phyloP scores from a whole-genome alignment of 2,329 filamentous ascomycete genomes.

The Polytolypa hystricis region DNA sequence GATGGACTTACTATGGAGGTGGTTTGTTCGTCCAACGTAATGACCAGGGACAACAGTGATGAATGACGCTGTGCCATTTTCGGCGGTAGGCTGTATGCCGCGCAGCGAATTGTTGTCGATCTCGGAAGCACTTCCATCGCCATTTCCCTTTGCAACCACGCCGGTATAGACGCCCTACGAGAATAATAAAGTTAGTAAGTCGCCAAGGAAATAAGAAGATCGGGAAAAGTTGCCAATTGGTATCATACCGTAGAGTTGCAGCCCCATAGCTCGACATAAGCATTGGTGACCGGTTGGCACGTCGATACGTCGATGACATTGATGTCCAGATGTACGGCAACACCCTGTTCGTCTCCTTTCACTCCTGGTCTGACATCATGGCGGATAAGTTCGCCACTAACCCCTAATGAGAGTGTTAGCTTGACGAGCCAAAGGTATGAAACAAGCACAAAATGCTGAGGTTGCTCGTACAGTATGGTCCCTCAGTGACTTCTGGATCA shows the following conservation, averaged over 20 bases:
- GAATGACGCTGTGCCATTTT: slow-evolving; percentile 2
- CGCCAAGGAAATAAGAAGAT: background rate
- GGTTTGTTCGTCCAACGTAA: slow-evolving; percentile 4
- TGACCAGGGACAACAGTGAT: slow-evolving; percentile 4
- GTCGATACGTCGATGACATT: slow-evolving; percentile 31
- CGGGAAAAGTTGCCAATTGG: background rate
- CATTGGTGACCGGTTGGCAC: slow-evolving; percentile 27
- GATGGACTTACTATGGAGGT: slow-evolving; percentile 7
- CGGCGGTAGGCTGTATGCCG: slow-evolving; percentile 4
- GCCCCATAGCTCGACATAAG: slow-evolving; percentile 27
- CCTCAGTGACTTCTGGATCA: slow-evolving; percentile 38
- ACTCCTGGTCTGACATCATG: slow-evolving; percentile 23
- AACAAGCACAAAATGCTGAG: background rate
- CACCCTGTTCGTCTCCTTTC: slow-evolving; percentile 17
- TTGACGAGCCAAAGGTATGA: background rate
- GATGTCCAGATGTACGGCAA: slow-evolving; percentile 29
- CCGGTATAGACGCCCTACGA: slow-evolving; percentile 29
- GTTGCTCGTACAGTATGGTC: slow-evolving; percentile 13
- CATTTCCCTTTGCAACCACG: slow-evolving; percentile 26
- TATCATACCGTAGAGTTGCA: slow-evolving; percentile 28
- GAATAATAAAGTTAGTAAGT: background rate
- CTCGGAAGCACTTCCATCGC: slow-evolving; percentile 26
- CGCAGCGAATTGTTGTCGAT: slow-evolving; percentile 14
- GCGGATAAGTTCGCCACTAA: slow-evolving; percentile 28
- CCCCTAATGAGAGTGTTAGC: slow-evolving; percentile 36